Conservation (phyloP, 2,329 filamentous ascomycete species). For the Tolypocladium inflatum region DNA sequence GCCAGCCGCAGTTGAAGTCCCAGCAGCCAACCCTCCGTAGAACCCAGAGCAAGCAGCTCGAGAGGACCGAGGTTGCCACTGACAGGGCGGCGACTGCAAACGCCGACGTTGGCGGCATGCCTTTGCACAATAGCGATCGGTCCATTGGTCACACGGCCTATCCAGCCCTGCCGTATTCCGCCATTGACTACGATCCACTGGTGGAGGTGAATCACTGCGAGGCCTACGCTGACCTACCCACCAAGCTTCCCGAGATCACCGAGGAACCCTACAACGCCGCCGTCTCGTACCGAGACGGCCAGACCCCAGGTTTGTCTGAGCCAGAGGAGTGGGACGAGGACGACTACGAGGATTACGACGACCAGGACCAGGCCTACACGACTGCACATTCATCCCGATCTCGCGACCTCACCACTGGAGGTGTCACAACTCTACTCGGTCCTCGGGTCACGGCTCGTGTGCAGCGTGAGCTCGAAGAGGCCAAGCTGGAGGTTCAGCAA, state of each 20-base stretch:
- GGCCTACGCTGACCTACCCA: constrained; percentile 11
- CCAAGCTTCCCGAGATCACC: constrained; percentile 19
- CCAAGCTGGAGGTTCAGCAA: constrained; percentile 58
- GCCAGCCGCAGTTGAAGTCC: constrained; percentile 41
- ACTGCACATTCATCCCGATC: constrained; percentile 70
- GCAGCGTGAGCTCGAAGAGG: constrained; percentile 61
- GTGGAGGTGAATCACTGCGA: constrained; percentile 13
- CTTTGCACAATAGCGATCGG: constrained; percentile 7
- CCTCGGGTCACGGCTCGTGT: constrained; percentile 63
- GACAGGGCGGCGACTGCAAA: constrained; percentile 1
- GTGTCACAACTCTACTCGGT: constrained; percentile 51
- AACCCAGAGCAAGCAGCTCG: constrained; percentile 34
- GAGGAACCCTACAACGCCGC: constrained; percentile 17
- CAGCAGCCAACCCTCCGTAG: constrained; percentile 30
- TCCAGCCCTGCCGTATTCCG: constrained; percentile 15
- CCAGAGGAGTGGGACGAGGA: constrained; percentile 70
- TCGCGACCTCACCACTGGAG: constrained; percentile 48
- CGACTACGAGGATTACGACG: constrained; percentile 59
- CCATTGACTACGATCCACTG: constrained; percentile 14
- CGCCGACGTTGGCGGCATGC: constrained; percentile 6
- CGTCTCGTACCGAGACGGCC: constrained; percentile 13
- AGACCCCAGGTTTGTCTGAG: constrained; percentile 22
- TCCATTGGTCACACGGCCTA: constrained; percentile 14
- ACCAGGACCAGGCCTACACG: constrained; percentile 57
- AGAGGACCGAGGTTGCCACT: constrained; percentile 11